Evolutionary conservation across 1,139 yeast species (phyloP), one percentile per base, ranked within the genome.

Genomic region (Spathaspora sp.): DNA sequence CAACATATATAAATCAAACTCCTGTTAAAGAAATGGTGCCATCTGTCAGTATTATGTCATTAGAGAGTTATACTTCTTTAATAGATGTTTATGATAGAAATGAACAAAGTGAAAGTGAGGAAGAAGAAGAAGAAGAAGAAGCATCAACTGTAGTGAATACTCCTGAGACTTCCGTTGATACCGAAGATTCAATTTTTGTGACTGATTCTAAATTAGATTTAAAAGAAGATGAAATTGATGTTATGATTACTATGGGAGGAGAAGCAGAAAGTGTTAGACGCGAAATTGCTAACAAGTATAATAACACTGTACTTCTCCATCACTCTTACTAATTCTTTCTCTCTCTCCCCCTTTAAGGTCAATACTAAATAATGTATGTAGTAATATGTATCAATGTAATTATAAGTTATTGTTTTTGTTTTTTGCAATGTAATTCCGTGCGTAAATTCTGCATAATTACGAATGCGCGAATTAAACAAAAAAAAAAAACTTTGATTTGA

Each of bases 31-130:
- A 27, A 34, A n/a, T 39, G 16, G 37, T 38, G 2, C 41, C 38
- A 11, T 49, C 55, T 2, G 26, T 52, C 1, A 62, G 65, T 46
- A 41, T 51, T 5, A 51, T 45, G 25, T 53, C 61, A 1, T 45
- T 60, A 9, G 46, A 49, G 9, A 65, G 66, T 45, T 54, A 60
- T 43, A 43, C 60, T 6, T 64, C 68, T n/a, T 51, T 65, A 29
- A 57, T 64, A 38, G 67, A 61, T 38, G 49, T 56, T 4, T 63
- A 60, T 43, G 63, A 59, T 13, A 50, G 44, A 24, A 39, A 25
- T 4, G 44, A 16, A 11, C 34, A 29, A 4, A 7, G 4, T 16
- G 31, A 24, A 2, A 33, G 39, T 10, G 33, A 38, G 7, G 26
- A 33, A 29, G 37, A 11, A 25, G n/a, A 34, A 33, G 29, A 42